Base-by-base conservation (phyloP, 345 rosid species). In the Clarkia xantiana region DNA sequence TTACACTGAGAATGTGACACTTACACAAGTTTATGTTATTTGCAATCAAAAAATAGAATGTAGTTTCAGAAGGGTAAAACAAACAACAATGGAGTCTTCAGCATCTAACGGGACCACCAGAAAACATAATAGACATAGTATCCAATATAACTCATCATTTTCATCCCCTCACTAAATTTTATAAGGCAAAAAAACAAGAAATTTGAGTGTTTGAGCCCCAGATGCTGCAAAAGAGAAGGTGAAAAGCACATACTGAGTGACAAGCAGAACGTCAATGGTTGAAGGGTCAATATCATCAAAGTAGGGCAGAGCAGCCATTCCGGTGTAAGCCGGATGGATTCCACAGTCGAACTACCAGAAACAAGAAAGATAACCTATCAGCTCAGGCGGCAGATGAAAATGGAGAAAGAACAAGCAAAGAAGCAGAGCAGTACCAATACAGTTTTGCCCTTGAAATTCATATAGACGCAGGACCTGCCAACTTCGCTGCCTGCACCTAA, bases 251-350 rank as follows among this genome's bases (percentile, higher is more conserved):
- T 76, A 89, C 97, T 85, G 97, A 14, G 97, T 89, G 25, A 89
- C 71, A 59, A 89, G 82, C 56, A 89, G 95, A 4, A 82, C 91
- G 53, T 89, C 97, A 50, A 85, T 71, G 29, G 72, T 36, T 10
- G 95, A 85, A 64, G 97, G 97, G 68, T 85, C 97, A 54, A 89
- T 89, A 58, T 89, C 97, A 75, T 90, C 95, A 40, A 86, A 86
- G 67, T 90, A 85, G 12, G 94, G 95, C 61, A 86, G 67, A 23
- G 97, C 94, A 43, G 95, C 78, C 97, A 90, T 86, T 9, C 97
- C 97, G 0, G 88, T 74, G 53, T 86, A 90, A 23, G 78, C 91
- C 5, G 84, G 97, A 54, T 90, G 84, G 64, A 89, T 89, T 52
- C 97, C 97, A 56, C 95, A 89, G 59, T 89, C 95, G 60, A 89